Conservation (phyloP, 768 basidiomycete species). For the Mycena belliarum region DNA sequence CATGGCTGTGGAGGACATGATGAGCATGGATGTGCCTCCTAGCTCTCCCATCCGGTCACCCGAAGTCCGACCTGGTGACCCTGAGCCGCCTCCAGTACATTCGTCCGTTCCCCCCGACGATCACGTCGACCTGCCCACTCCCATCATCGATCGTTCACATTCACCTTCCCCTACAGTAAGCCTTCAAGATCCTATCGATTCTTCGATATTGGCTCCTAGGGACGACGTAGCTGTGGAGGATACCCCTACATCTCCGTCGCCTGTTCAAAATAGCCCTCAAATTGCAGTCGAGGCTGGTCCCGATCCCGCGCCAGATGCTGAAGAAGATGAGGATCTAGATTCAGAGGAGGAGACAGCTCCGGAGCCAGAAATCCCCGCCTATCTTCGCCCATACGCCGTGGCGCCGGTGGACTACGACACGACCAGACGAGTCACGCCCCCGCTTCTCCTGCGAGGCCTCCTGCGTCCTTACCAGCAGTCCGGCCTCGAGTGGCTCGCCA, state of each 20-base stretch:
- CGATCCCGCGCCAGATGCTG: background rate
- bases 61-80: background rate
- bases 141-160: background rate
- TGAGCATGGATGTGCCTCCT: background rate
- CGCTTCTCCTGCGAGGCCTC: constrained; percentile 79
- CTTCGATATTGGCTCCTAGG: background rate
- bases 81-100: background rate
- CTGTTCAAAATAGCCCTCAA: background rate
- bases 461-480: constrained; percentile 92
- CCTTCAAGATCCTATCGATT: background rate
- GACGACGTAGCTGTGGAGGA: too few species aligned
- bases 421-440: constrained; percentile 57
- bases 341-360: constrained; percentile 24
- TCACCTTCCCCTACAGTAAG: too few species aligned
- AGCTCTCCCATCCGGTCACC: constrained; percentile 4
- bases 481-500: constrained; percentile 93
- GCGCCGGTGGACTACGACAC: constrained; percentile 70
- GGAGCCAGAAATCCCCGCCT: constrained; percentile 44
- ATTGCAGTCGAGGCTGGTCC: background rate
- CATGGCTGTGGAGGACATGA: constrained; percentile 15
- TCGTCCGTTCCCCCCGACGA: background rate
- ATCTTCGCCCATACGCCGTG: constrained; percentile 71
- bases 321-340: constrained; percentile 21
- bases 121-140: background rate
- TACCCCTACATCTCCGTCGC: background rate